Evolutionary conservation across 2,329 filamentous ascomycete genomes (phyloP).

Genomic region (Colletotrichum liaoningense): DNA sequence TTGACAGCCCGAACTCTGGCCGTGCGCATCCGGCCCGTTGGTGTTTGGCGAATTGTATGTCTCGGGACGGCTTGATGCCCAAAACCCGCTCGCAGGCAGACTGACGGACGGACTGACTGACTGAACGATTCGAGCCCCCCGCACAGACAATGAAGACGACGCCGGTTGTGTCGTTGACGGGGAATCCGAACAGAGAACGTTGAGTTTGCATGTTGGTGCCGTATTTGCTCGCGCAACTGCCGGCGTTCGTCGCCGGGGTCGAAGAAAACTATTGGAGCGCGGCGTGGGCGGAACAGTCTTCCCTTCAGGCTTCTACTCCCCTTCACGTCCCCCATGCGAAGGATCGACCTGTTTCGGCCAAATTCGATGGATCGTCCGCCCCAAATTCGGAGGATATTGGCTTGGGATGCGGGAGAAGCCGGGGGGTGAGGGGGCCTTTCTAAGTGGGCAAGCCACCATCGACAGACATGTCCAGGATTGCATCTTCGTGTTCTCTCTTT

Average conservation of each 20-base stretch:
- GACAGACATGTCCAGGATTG: neutral
- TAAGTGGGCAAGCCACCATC: constrained; percentile 12
- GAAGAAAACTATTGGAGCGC: constrained; percentile 1
- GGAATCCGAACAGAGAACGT: neutral
- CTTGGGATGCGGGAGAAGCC: constrained; percentile 13
- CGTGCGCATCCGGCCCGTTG: neutral
- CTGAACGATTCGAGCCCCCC: neutral
- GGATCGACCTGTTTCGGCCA: constrained; percentile 20
- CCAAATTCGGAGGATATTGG: constrained; percentile 8
- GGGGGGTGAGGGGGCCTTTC: neutral
- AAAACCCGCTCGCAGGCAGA: neutral
- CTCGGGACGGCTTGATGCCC: neutral
- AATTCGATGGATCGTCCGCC: constrained; percentile 9
- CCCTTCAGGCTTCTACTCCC: neutral
- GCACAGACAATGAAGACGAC: neutral
- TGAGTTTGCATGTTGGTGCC: neutral
- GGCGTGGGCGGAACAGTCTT: neutral
- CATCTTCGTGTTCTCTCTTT: neutral
- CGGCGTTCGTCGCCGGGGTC: constrained; percentile 3
- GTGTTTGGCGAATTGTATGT: neutral
- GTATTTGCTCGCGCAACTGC: constrained; percentile 11
- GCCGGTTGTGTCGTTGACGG: neutral
- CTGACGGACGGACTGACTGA: neutral
- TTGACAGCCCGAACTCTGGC: neutral
- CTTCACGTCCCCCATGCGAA: neutral